A percentile compares a stretch with the other conserved stretches of the same genome.
Conservation (phyloP, 768 basidiomycete genomes). For the Fomitopsis pulvina region DNA sequence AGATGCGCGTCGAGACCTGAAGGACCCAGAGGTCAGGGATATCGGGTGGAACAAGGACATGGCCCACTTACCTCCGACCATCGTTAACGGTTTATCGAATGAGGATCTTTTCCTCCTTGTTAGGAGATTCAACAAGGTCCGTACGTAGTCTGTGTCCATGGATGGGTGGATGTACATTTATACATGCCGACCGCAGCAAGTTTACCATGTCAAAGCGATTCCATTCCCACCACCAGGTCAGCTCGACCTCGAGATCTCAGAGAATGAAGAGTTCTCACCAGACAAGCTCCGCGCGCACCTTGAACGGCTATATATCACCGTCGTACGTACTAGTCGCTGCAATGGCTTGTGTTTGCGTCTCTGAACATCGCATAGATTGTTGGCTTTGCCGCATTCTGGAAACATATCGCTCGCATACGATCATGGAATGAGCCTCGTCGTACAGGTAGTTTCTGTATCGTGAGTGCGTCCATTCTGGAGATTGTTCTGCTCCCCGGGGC, state of each 20-base stretch:
- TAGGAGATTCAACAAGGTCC: constrained; percentile 35
- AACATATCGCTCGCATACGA: constrained; percentile 32
- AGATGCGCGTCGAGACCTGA: constrained; percentile 13
- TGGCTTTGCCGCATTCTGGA: constrained; percentile 24
- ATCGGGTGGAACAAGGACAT: constrained; percentile 20
- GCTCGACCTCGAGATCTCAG: constrained; percentile 33
- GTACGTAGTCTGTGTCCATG: neutral
- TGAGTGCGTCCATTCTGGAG: constrained; percentile 7
- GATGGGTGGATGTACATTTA: neutral
- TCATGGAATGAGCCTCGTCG: constrained; percentile 34
- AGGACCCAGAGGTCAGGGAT: constrained; percentile 22
- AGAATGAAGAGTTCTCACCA: constrained; percentile 34
- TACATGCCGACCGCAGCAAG: constrained; percentile 22
- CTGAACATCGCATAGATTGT: constrained; percentile 20
- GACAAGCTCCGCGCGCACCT: constrained; percentile 36
- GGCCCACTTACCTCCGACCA: constrained; percentile 19
- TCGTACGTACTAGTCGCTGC: constrained; percentile 19
- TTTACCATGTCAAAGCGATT: constrained; percentile 30
- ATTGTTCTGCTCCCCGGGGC: neutral
- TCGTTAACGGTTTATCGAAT: constrained; percentile 30
- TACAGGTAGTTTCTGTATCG: constrained; percentile 24
- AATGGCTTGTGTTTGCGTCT: neutral
- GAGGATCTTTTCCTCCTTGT: constrained; percentile 33
- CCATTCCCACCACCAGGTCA: constrained; percentile 22
- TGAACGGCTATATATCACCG: constrained; percentile 34